A percentile compares a stretch with the other conserved stretches of the same genome.
Evolutionary conservation across 1,284 basidiomycete genomes (phyloP).

Genomic region (Neotropicomus parvogracilis): DNA sequence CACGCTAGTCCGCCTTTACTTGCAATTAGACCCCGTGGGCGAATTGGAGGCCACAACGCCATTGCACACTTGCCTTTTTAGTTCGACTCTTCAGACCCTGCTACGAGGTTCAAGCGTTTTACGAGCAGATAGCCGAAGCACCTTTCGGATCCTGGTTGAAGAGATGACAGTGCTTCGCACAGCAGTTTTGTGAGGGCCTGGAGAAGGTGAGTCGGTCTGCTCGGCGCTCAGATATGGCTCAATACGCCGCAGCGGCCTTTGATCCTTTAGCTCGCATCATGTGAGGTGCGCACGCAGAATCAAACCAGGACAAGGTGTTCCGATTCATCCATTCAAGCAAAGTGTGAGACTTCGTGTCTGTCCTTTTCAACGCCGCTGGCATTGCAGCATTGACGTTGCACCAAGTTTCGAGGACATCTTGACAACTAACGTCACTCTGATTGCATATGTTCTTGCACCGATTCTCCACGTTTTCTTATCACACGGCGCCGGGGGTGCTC

Average conservation of each 20-base stretch:
- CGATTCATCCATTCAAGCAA: not conserved
- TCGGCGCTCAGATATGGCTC: not conserved
- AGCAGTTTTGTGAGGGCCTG: not conserved
- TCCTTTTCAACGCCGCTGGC: conserved; percentile 7
- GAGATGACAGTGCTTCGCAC: not conserved
- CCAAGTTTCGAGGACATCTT: conserved; percentile 8
- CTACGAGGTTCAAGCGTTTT: no score
- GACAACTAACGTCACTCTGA: not conserved
- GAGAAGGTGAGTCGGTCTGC: not conserved
- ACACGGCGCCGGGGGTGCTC: not conserved
- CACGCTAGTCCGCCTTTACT: no score
- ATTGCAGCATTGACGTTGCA: conserved; percentile 8
- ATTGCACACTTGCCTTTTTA: no score
- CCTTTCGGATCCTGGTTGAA: not conserved
- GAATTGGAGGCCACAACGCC: no score
- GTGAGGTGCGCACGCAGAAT: not conserved
- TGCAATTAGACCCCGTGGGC: no score
- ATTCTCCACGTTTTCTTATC: not conserved
- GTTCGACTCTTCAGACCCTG: no score
- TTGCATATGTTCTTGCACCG: not conserved
- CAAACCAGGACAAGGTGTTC: conserved; percentile 6
- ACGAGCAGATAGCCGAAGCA: no score
- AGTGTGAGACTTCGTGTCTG: no score
- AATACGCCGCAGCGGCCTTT: not conserved
- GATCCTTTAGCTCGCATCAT: not conserved